phyloP scores from a whole-genome alignment of 345 rosid species.

The Gossypium rotundifolium region DNA sequence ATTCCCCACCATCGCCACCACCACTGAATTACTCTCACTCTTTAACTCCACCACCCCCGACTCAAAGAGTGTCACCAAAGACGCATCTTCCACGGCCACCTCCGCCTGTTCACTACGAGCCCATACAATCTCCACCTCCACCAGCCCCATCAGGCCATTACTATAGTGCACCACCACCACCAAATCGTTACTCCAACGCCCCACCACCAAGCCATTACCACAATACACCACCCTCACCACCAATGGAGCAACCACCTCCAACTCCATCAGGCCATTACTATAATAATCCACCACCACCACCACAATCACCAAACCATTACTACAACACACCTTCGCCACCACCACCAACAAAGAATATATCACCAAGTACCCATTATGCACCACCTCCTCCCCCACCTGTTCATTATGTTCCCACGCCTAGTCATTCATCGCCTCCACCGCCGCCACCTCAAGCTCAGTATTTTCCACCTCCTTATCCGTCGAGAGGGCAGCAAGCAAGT shows the following conservation, averaged over 20 bases:
- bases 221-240: neutral
- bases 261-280: neutral
- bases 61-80: slow-evolving; percentile 22
- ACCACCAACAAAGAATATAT: neutral
- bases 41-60: slow-evolving; percentile 25
- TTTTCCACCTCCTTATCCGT: slow-evolving; percentile 20
- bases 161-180: slow-evolving; percentile 14
- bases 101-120: slow-evolving; percentile 14
- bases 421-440: slow-evolving; percentile 23
- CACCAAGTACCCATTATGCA: slow-evolving; percentile 24
- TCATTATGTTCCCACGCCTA: slow-evolving; percentile 16
- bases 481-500: slow-evolving; percentile 3
- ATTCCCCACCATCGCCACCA: slow-evolving; percentile 22
- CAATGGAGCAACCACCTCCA: neutral
- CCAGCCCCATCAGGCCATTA: neutral
- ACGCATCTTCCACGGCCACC: slow-evolving; percentile 21
- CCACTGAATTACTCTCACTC: slow-evolving; percentile 10
- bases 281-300: neutral
- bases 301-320: neutral
- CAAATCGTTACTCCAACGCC: slow-evolving; percentile 28
- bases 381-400: slow-evolving; percentile 34
- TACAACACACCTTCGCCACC: neutral
- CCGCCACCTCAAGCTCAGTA: slow-evolving; percentile 23
- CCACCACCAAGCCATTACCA: slow-evolving; percentile 12
- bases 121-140: neutral